Percentiles rank a stretch among this genome's conserved stretches.
phyloP scores from a whole-genome alignment of 768 basidiomycete genomes.

The Boletellus ananas region DNA sequence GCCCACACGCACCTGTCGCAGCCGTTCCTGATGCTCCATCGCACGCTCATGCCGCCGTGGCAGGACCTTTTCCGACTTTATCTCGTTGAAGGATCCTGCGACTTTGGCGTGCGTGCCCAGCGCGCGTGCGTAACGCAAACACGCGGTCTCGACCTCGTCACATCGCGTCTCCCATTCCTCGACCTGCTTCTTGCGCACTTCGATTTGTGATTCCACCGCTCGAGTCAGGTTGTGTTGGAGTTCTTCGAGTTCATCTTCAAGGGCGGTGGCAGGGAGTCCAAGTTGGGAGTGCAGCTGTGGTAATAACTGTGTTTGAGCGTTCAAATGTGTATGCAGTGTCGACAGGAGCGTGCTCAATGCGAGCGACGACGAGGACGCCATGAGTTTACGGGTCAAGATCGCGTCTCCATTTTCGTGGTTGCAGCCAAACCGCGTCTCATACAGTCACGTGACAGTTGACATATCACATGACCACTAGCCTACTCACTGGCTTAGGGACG shows the following conservation, averaged over 20 bases:
- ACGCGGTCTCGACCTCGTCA: constrained; percentile 56
- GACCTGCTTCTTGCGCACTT: constrained; percentile 68
- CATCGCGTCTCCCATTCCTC: constrained; percentile 69
- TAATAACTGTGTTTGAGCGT: constrained; percentile 76
- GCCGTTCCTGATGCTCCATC: constrained; percentile 69
- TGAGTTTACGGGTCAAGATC: constrained; percentile 11
- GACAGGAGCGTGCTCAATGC: constrained; percentile 64
- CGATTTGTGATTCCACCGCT: constrained; percentile 73
- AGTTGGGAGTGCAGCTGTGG: constrained; percentile 82
- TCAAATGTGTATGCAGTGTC: constrained; percentile 73
- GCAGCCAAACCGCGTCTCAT: constrained; percentile 23
- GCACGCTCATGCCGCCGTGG: constrained; percentile 70
- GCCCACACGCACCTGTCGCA: constrained; percentile 61
- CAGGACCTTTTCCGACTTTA: constrained; percentile 67
- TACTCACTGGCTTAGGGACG: too few species aligned
- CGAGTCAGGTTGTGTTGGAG: constrained; percentile 73
- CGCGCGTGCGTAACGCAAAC: constrained; percentile 62
- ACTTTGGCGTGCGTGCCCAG: constrained; percentile 71
- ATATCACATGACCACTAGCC: constrained; percentile 17
- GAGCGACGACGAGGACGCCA: constrained; percentile 33
- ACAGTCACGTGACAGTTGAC: constrained; percentile 25
- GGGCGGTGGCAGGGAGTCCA: constrained; percentile 72
- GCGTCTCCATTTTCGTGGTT: constrained; percentile 13
- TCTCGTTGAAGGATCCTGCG: constrained; percentile 59
- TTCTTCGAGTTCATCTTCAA: constrained; percentile 73